phyloP scores from a whole-genome alignment of 208 protist species.

The Angomonas deanei region DNA sequence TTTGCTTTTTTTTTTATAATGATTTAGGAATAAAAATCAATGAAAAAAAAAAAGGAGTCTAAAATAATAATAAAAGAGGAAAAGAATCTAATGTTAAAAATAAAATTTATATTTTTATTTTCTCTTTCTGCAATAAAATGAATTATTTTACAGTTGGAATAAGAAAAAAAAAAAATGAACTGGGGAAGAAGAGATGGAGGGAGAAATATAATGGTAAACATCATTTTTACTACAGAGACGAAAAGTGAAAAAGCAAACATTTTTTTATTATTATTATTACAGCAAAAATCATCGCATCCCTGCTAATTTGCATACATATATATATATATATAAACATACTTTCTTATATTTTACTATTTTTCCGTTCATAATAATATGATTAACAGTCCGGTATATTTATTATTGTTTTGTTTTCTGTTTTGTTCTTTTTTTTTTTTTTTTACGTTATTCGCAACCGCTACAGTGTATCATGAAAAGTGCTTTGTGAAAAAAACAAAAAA shows the following conservation, averaged over 20 bases:
- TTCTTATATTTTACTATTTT: not conserved
- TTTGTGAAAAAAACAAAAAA: slow-evolving; percentile 8
- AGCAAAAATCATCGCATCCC: not conserved
- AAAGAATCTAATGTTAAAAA: not conserved
- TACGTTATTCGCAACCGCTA: not conserved
- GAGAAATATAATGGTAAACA: slow-evolving; percentile 10
- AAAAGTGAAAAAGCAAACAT: slow-evolving; percentile 10
- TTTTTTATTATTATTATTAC: slow-evolving; percentile 3
- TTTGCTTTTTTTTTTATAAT: not conserved
- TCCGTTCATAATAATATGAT: not conserved
- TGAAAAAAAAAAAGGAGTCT: too few species aligned
- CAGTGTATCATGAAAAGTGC: not conserved
- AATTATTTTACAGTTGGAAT: not conserved
- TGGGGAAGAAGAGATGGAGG: not conserved
- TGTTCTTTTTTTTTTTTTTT: slow-evolving; percentile 14
- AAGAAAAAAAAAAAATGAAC: slow-evolving; percentile 8
- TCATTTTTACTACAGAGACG: not conserved
- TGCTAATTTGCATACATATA: too few species aligned
- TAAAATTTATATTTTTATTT: not conserved
- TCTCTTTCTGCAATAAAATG: not conserved
- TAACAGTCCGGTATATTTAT: not conserved
- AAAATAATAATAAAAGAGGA: not conserved
- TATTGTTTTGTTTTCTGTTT: slow-evolving; percentile 7
- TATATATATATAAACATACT: slow-evolving; percentile 4
- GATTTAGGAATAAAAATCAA: not conserved